Evolutionary conservation across 2,329 filamentous ascomycete genomes (phyloP).

Genomic region (Fusarium succisae): DNA sequence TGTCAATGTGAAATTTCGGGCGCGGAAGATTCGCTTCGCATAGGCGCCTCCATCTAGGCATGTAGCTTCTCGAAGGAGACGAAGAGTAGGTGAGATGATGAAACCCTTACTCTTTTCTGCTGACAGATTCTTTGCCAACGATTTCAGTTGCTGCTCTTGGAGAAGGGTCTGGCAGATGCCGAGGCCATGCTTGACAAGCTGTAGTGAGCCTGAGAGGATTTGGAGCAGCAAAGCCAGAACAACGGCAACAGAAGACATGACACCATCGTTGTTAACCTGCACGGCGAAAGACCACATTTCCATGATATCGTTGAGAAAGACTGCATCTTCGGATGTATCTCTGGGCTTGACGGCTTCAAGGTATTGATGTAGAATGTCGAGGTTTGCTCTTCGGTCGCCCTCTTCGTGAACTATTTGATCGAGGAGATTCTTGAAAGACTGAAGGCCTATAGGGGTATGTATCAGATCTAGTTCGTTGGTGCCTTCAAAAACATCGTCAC

Average conservation of each 20-base stretch:
- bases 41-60: conserved; percentile 85
- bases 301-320: conserved; percentile 81
- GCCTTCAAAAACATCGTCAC: conserved; percentile 21
- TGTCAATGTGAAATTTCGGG: conserved; percentile 81
- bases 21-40: conserved; percentile 80
- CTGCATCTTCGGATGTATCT: conserved; percentile 56
- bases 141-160: conserved; percentile 81
- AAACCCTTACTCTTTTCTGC: conserved; percentile 85
- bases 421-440: conserved; percentile 76
- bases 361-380: conserved; percentile 74
- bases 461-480: background rate
- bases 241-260: conserved; percentile 83
- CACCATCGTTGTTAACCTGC: conserved; percentile 79
- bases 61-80: conserved; percentile 86
- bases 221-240: conserved; percentile 84
- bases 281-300: conserved; percentile 88
- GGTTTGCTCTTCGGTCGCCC: conserved; percentile 52
- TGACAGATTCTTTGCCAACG: conserved; percentile 81
- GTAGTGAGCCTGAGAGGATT: conserved; percentile 76
- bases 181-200: conserved; percentile 78
- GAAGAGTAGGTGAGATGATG: conserved; percentile 86
- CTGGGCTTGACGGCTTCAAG: conserved; percentile 65
- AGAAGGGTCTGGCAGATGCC: conserved; percentile 84
- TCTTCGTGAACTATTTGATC: conserved; percentile 68
- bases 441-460: conserved; percentile 59